A percentile compares a stretch with the other conserved stretches of the same genome.
Evolutionary conservation across 1,284 basidiomycete species (phyloP).

Genomic region (Naganishia liquefaciens): DNA sequence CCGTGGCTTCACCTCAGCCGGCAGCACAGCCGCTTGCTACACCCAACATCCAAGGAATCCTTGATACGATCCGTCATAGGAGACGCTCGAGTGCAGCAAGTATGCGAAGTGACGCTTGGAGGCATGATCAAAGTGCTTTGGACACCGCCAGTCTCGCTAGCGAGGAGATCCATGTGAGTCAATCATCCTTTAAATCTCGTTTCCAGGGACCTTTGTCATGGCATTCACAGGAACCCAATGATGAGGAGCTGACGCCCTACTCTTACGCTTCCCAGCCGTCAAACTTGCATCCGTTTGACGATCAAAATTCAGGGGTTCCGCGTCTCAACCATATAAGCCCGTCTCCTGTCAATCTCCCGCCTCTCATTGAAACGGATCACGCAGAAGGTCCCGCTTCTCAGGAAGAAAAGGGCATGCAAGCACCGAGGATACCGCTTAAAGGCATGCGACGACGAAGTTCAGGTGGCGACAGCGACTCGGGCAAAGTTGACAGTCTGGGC

Average conservation of each 20-base stretch:
- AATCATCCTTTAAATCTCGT: neutral
- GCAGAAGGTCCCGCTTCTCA: neutral
- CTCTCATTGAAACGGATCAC: conserved; percentile 19
- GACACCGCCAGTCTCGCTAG: conserved; percentile 25
- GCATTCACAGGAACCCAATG: neutral
- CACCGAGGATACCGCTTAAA: conserved; percentile 1
- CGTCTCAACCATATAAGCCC: conserved; percentile 25
- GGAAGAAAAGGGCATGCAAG: too few species aligned
- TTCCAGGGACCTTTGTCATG: neutral
- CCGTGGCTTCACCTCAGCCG: neutral
- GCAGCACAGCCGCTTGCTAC: neutral
- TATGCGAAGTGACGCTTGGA: conserved; percentile 21
- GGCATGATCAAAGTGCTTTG: conserved; percentile 26
- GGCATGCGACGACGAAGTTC: conserved; percentile 20
- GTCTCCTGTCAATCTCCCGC: conserved; percentile 20
- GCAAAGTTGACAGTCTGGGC: conserved; percentile 1
- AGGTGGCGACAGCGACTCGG: conserved; percentile 5
- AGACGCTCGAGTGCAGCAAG: conserved; percentile 22
- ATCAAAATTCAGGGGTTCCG: neutral
- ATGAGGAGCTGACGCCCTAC: neutral
- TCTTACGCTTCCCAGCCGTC: conserved; percentile 7
- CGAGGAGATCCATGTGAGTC: conserved; percentile 23
- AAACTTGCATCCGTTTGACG: conserved; percentile 22
- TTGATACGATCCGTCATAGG: conserved; percentile 17
- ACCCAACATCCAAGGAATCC: conserved; percentile 14